Base-by-base conservation (phyloP, 169 alveolate species). In the Plasmodium adleri region DNA sequence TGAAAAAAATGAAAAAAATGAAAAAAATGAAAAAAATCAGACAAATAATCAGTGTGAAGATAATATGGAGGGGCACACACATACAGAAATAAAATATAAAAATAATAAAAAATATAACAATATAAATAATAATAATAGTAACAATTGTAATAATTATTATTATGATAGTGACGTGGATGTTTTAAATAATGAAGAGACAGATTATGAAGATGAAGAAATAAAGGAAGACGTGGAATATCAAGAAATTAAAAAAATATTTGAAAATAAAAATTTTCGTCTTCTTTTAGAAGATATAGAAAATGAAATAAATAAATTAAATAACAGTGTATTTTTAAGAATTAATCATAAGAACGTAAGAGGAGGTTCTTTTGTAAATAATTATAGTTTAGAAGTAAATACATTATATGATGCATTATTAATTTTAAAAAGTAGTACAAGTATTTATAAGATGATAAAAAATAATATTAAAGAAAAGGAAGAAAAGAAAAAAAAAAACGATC, bases 401-500 rank as follows among this genome's bases (percentile, higher is more conserved):
- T 43, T 80, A 54, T 80, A 80, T 80, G 83, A 80, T 67, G 83
- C 83, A 45, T 24, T 80, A 17, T 54, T 80, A 67, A 15, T 80
- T 20, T 17, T 80, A 26, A 80, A 80, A 20, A 80, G 90, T 71
- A 52, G 73, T 47, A 80, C 90, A 54, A 62, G 60, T 32, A 74
- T 80, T 10, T 80, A 80, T 52, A 80, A 80, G 32, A 43, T 26
- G 62, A 67, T 80, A 72, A 67, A 80, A 47, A 22, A 50, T n/a
- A 22, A 60, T 26, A n/a, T 28, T 58, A 47, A 56, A 50, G 50
- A 56, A 50, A 20, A 72, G 4, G 52, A 70, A n/a, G 52, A 10
- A 50, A 76, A 20, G 22, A 20, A 43, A 10, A 39, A 59, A 73
- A 54, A 73, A 4, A 72, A 72, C 10, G 68, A 80, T 2, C 28